Evolutionary conservation across 495 filamentous ascomycete species (phyloP), one percentile per base, ranked within the genome.

Genomic region (Pseudevernia furfuracea): DNA sequence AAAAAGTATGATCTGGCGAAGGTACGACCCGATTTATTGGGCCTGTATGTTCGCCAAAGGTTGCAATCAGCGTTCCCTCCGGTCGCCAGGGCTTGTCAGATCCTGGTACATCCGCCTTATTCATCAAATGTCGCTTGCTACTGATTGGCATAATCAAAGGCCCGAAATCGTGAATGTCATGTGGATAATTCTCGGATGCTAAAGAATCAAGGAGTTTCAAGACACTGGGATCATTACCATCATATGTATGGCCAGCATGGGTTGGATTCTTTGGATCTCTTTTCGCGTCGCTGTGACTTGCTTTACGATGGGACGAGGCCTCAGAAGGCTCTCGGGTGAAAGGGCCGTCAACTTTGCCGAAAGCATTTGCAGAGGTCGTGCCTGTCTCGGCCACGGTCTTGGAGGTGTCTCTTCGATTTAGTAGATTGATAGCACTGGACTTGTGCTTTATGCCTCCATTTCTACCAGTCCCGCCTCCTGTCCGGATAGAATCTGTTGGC

Each of bases 1-100:
- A 99, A 78, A 99, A 99, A 5, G 84, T 77, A 73, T 99, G 95
- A 73, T 97, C 95, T 11, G 95, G 90, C 3, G 93, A 86, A 30
- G 91, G 81, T 8, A 89, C 80, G 19, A 97, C 84, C 8, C 92
- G 84, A 68, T 90, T 96, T 68, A 97, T 84, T 28, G 90, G 82
- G 3, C 81, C 90, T 19, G 80, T 85, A 71, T 99, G 95, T 71
- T 97, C 95, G 1, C 89, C 85, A 70, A 97, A 93, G 0, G 88
- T 88, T 9, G 91, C 89, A 19, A 97, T 87, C 23, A 96, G 81
- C 59, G 81, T 86, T 17, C 95, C 92, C 64, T 86, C 85, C 0
- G 95, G 95, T 69, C 84, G 87, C 95, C 95, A 97, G 11, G 84
- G 80, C 58, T 81, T 83, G 23, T 80, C 76, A 12, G 19, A 28